Percentiles rank a stretch among this genome's conserved stretches.
Conservation (phyloP, 1,284 basidiomycete species). For the Athelia psychrophila region DNA sequence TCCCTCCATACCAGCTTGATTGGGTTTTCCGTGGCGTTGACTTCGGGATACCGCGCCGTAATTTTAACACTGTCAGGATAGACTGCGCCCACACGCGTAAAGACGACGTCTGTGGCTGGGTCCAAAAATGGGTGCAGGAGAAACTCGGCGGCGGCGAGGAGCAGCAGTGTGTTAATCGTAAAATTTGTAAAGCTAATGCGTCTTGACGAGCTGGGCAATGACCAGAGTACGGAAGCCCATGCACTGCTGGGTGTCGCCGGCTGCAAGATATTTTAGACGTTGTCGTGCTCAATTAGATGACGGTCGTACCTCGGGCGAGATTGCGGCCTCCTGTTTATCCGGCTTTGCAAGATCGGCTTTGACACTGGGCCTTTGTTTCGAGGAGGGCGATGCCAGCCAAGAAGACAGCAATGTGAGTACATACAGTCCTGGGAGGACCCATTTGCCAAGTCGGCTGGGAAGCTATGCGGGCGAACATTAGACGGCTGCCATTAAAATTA, state of each 20-base stretch:
- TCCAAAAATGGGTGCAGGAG: conserved; percentile 50
- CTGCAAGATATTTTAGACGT: not conserved
- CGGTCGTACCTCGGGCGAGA: not conserved
- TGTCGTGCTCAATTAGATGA: not conserved
- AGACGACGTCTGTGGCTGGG: conserved; percentile 51
- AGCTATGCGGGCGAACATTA: conserved; percentile 3
- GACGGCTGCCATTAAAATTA: not conserved
- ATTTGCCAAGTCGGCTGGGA: conserved; percentile 8
- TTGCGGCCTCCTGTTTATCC: not conserved
- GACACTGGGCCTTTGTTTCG: conserved; percentile 9
- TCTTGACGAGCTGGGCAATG: conserved; percentile 41
- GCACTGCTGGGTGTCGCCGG: not conserved
- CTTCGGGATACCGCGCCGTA: conserved; percentile 52
- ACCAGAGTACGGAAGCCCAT: not conserved
- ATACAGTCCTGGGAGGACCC: not conserved
- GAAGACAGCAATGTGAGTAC: not conserved
- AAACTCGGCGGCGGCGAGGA: conserved; percentile 50
- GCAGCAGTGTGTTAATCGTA: conserved; percentile 48
- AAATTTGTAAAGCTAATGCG: conserved; percentile 36
- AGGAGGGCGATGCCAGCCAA: not conserved
- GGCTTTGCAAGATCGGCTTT: not conserved
- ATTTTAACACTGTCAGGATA: conserved; percentile 63
- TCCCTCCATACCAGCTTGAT: conserved; percentile 50
- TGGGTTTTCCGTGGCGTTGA: conserved; percentile 25
- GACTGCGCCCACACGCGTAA: conserved; percentile 68